Evolutionary conservation across 176 grass and related monocot species (phyloP).

Genomic region (Oryza officinalis): DNA sequence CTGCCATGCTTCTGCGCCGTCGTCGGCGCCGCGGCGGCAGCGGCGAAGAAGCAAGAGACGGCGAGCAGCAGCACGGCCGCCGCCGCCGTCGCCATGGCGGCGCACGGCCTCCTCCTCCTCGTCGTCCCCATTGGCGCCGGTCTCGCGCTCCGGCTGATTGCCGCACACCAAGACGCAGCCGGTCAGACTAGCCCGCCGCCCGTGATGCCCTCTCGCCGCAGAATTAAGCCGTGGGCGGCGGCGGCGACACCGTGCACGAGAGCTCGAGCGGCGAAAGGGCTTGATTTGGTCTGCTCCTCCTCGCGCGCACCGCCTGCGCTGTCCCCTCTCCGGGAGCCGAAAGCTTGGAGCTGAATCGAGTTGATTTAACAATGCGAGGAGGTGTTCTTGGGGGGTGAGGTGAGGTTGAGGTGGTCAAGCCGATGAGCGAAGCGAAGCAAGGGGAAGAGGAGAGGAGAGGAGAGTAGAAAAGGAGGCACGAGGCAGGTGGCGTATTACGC

Average conservation of each 20-base stretch:
- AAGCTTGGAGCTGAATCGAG: neutral
- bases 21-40: conserved; percentile 29
- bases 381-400: too few relatives aligned
- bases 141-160: neutral
- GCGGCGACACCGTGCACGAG: neutral
- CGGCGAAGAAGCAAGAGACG: neutral
- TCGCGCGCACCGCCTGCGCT: too few relatives aligned
- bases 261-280: neutral
- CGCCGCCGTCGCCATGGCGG: neutral
- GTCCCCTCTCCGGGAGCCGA: too few relatives aligned
- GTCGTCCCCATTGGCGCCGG: conserved; percentile 28
- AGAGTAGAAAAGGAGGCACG: neutral
- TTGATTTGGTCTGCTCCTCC: neutral
- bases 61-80: conserved; percentile 12
- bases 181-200: neutral
- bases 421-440: neutral
- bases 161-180: neutral
- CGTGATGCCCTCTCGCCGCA: too few relatives aligned
- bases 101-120: neutral
- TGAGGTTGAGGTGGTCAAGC: neutral
- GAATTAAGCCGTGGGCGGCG: neutral
- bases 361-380: neutral
- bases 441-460: neutral
- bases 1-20: conserved; percentile 11
- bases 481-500: neutral